Evolutionary conservation across 495 filamentous ascomycete genomes (phyloP).

Genomic region (Aspergillus sclerotioniger): DNA sequence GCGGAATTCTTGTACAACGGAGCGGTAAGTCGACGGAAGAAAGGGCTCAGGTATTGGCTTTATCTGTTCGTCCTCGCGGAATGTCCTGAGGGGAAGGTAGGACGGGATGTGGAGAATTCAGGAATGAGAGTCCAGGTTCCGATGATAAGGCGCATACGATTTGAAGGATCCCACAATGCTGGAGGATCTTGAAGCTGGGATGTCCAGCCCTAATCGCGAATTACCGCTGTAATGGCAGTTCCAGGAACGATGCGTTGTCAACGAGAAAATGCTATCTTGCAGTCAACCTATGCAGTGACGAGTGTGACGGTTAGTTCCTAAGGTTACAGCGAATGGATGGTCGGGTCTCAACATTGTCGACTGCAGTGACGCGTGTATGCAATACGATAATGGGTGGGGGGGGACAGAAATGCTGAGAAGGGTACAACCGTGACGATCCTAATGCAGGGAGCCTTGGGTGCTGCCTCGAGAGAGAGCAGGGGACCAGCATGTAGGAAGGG

Average conservation of each 20-base stretch:
- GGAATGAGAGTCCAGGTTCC: neutral
- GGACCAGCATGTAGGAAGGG: slow-evolving; percentile 4
- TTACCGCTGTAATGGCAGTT: neutral
- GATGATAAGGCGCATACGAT: slow-evolving; percentile 2
- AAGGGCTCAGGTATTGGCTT: slow-evolving; percentile 5
- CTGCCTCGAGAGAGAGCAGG: neutral
- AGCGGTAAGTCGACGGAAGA: slow-evolving; percentile 6
- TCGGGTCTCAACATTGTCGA: slow-evolving; percentile 4
- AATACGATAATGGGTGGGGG: slow-evolving; percentile 21
- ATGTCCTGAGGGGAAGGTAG: slow-evolving; percentile 1
- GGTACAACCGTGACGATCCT: slow-evolving; percentile 26
- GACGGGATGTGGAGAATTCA: slow-evolving; percentile 5
- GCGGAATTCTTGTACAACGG: slow-evolving; percentile 1
- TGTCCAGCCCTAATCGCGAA: neutral
- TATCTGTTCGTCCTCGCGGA: slow-evolving; percentile 5
- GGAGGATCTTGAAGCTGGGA: neutral
- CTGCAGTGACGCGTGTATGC: slow-evolving; percentile 38
- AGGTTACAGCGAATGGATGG: slow-evolving; percentile 12
- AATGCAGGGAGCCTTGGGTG: slow-evolving; percentile 29
- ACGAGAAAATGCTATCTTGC: slow-evolving; percentile 1
- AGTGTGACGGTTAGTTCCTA: slow-evolving; percentile 15
- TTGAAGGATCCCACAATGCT: neutral
- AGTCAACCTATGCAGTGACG: slow-evolving; percentile 15
- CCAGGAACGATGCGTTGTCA: neutral
- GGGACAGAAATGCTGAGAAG: slow-evolving; percentile 14